Base-by-base conservation (phyloP, 345 rosid genomes). In the Citropsis articulata region DNA sequence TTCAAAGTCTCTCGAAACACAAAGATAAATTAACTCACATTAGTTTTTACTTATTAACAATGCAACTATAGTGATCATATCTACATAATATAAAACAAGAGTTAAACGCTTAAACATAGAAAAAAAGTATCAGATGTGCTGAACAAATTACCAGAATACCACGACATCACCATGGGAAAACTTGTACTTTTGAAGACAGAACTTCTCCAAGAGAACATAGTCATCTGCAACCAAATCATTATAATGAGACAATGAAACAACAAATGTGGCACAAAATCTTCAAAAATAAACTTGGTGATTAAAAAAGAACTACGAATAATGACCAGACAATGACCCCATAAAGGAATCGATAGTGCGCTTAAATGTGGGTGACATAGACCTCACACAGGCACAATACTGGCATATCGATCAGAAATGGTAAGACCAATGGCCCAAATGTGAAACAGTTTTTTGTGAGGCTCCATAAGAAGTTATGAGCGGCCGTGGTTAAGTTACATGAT, bases 311-410 rank as follows among this genome's bases (percentile, higher is more conserved):
- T n/a, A 72, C 42, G 38, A 53, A 4, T 18, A 53, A 40, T 74
- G 31, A 82, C 90, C 85, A 22, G 66, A 66, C 1, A 70, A 76
- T 25, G 85, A 82, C 24, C 73, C 86, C 70, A 80, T 48, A 65
- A 25, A 50, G 56, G 89, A 77, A 83, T 78, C 71, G 78, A 75
- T 63, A 19, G 57, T 55, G 38, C 96, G 96, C 77, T 94, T 90
- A 21, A 94, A 86, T 18, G 93, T 90, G 5, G 97, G 98, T 28
- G 91, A 91, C 98, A 94, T 94, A 65, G 98, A 94, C 96, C 97
- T 24, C 87, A 87, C 38, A 92, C 94, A 0, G 88, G 82, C 84
- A 83, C 80, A 62, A 92, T 60, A 80, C 91, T 87, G 50, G 84
- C 91, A 79, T 82, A 86, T 76, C 91, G 86, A 77, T 94, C 98